Base-by-base conservation (phyloP, 1,139 yeast species). In the Meyerozyma smithsonii region DNA sequence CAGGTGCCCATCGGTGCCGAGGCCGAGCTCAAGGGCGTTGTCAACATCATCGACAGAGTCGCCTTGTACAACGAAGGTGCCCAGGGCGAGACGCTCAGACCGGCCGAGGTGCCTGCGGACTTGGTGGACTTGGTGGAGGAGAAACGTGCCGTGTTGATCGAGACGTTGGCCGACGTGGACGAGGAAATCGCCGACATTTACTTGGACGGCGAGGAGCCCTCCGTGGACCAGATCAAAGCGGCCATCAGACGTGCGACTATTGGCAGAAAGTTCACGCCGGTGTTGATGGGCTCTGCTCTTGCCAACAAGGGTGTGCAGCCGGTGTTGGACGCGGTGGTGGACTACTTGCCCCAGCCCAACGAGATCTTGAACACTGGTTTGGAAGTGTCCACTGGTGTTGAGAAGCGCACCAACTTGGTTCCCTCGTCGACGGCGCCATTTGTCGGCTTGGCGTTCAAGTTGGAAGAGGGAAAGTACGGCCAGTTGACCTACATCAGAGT, bases 1-100 rank as follows among this genome's bases (percentile, higher is more conserved):
- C 98, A 92, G 67, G 96, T 92, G 40, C 98, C 98, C 40, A 92
- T 92, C 59, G 98, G 98, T 44, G 77, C 89, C 32, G 98, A 92
- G 68, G 79, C 81, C 45, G 81, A 83, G 34, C 74, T 92, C 47
- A 71, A 75, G 55, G 98, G 98, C 64, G 90, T 82, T 30, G 96
- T 92, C 33, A 95, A 92, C 66, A 81, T 92, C 49, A 87, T 92
- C 55, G 84, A 87, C 56, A 77, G 89, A 56, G 89, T 81, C 41
- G 90, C 96, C 32, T 65, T 90, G 43, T 88, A 86, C 67, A 88
- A 89, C 59, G 95, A 86, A 59, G 98, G 98, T 42, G 51, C 70
- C n/a, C 95, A 87, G 59, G 98, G 98, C 64, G 97, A 90, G 63
- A 72, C 63, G 40, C 65, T 89, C 40, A 56, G 72, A 45, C 66